Evolutionary conservation across 495 filamentous ascomycete species (phyloP), one percentile per base, ranked within the genome.

Genomic region (Aspergillus baeticus): DNA sequence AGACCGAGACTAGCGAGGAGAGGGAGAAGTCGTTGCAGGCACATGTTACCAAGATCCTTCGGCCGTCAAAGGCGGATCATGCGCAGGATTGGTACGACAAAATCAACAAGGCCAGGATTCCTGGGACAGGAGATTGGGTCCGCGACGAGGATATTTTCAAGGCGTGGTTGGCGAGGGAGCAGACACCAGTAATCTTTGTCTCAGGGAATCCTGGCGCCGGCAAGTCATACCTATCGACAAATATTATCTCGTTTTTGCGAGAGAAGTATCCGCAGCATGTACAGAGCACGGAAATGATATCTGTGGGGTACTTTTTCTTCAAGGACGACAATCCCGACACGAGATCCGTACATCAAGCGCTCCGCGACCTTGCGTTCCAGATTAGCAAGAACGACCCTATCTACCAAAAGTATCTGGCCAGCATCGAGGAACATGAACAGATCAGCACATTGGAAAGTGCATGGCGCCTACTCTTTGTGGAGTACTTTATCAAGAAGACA

Each of bases 41-140:
- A 3, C 7, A 48, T 10, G 41, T 60, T 37, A 34, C n/a, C 10
- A 37, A 53, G 36, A 29, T 58, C 6, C 55, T 59, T 2, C 31
- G 36, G 33, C 58, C 59, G 17, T 52, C 61, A 2, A 60, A 33
- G 45, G 52, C 33, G 14, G 52, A 35, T 46, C 57, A 10, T 45
- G 49, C 54, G 26, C 63, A 33, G 35, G 67, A 71, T 33, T 53
- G 55, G 44, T 72, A 61, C 36, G 56, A 63, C 17, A 62, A 64
- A 51, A 69, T 71, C 49, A 58, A 50, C 10, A 63, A 57, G 37
- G 54, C 58, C 10, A 55, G 66, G 2, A 54, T 71, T 10, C 60
- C 58, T 7, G 65, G 64, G 1, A 72, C 72, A 2, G 71, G 69
- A 6, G 63, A 69, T 52, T 75, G 72, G 72, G 51, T 75, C 10